Base-by-base conservation (phyloP, 495 filamentous ascomycete genomes). In the Penicillium roqueforti region DNA sequence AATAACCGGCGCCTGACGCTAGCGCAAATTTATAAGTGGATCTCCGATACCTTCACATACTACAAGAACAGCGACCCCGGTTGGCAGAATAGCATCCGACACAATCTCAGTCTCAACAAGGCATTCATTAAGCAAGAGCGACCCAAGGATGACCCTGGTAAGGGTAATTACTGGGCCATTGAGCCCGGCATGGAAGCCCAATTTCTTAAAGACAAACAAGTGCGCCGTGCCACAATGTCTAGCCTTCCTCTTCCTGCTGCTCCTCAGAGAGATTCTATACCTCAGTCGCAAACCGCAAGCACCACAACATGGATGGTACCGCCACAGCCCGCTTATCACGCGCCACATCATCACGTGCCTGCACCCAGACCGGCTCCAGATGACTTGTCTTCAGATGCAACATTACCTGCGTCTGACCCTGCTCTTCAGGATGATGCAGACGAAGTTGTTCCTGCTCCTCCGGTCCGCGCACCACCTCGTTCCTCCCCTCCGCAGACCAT, bases 21-120 rank as follows among this genome's bases (percentile, higher is more conserved):
- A 1, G 84, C 91, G n/a, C 92, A 97, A 66, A 98, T 98, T 56
- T 98, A 98, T 81, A 95, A 93, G 64, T 98, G 93, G 93, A 97
- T 98, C 54, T 91, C 89, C 1, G 90, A 97, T 65, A 93, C 87
- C 4, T 98, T 89, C 67, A 82, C 80, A 3, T 95, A 88, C 69
- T 98, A 97, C 74, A 84, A 84, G 51, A 81, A 83, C 16, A 80
- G 84, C 31, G 90, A 95, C 51, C 80, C 88, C 5, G 92, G 93
- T 23, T 98, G 93, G 93, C 92, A 97, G 71, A 98, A 98, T 67
- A 96, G 92, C 73, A 98, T 98, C 68, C 87, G 93, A 1, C 93
- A 98, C 64, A 98, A 98, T 56, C 84, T 98, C n/a, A 95, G 89
- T 62, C 76, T 97, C 20, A 96, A 96, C 74, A 97, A 97, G 68